phyloP scores from a whole-genome alignment of 495 filamentous ascomycete genomes.

The Oleoguttula mirabilis region DNA sequence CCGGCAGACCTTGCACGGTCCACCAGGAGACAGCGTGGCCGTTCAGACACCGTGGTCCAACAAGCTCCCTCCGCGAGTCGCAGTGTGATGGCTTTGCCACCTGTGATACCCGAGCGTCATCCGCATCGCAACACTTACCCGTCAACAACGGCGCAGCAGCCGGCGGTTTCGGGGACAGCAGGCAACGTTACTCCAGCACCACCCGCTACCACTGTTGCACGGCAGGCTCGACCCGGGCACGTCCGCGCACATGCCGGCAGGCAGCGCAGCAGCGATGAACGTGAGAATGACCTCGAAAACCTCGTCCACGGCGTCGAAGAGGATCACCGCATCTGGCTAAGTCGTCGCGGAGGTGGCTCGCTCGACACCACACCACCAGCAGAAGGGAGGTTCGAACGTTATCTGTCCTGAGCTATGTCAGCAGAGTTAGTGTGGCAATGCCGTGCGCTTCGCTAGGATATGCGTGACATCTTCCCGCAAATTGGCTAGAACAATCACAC shows the following conservation, averaged over 20 bases:
- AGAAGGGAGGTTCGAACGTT: constrained; percentile 15
- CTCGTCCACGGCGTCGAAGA: constrained; percentile 3
- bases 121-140: constrained; percentile 6
- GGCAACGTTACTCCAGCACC: too few relatives aligned
- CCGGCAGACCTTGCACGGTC: constrained; percentile 14
- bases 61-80: neutral
- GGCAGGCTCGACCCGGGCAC: too few relatives aligned
- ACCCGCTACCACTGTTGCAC: too few relatives aligned
- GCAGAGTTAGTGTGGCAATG: too few relatives aligned
- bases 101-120: neutral
- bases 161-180: too few relatives aligned
- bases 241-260: too few relatives aligned
- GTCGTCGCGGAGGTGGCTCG: constrained; percentile 4
- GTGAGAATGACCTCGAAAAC: constrained; percentile 13
- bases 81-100: neutral
- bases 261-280: neutral
- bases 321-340: constrained; percentile 14
- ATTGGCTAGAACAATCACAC: too few relatives aligned
- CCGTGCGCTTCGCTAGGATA: too few relatives aligned
- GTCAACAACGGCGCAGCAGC: neutral
- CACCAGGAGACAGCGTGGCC: constrained; percentile 1
- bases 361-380: constrained; percentile 14
- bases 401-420: constrained; percentile 1
- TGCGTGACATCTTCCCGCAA: too few relatives aligned
- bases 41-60: constrained; percentile 4